These are phyloP conservation scores for Ophiostoma populinum DNA, from an alignment of 2,329 filamentous ascomycete species.

Conservation along the genomic window DNA sequence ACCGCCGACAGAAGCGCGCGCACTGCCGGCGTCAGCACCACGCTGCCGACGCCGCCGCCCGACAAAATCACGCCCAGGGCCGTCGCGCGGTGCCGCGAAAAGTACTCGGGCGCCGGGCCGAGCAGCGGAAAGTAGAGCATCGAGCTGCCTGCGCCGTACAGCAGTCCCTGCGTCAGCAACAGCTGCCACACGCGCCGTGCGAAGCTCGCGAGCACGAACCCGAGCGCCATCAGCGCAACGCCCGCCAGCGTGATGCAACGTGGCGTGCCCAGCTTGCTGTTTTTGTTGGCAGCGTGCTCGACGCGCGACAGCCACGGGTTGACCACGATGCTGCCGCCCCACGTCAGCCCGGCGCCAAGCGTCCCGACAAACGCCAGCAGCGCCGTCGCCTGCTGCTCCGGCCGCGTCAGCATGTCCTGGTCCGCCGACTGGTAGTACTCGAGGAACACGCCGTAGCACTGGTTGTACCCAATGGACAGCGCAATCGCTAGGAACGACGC, in stretches of 20 bases:
- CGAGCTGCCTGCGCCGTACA: slow-evolving; percentile 26
- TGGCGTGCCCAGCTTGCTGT: slow-evolving; percentile 2
- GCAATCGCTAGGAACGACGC: slow-evolving; percentile 27
- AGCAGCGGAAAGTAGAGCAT: slow-evolving; percentile 26
- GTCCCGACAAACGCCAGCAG: slow-evolving; percentile 31
- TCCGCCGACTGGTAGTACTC: slow-evolving; percentile 26
- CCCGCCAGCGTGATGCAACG: slow-evolving; percentile 23
- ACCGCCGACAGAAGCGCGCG: slow-evolving; percentile 23
- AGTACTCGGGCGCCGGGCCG: slow-evolving; percentile 30
- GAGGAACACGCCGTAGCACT: slow-evolving; percentile 31
- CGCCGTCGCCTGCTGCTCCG: slow-evolving; percentile 19
- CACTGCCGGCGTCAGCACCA: slow-evolving; percentile 23
- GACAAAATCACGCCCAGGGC: slow-evolving; percentile 28
- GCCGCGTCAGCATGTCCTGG: slow-evolving; percentile 21
- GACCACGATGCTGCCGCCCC: slow-evolving; percentile 29
- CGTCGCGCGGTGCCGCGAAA: slow-evolving; percentile 26
- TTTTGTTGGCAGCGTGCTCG: slow-evolving; percentile 13
- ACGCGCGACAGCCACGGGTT: slow-evolving; percentile 29
- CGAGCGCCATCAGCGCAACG: slow-evolving; percentile 22
- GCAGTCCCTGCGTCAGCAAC: slow-evolving; percentile 24
- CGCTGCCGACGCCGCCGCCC: slow-evolving; percentile 25
- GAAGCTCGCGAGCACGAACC: slow-evolving; percentile 25
- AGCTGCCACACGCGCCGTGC: slow-evolving; percentile 22
- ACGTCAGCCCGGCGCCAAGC: slow-evolving; percentile 29
- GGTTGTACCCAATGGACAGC: slow-evolving; percentile 31